A percentile compares a stretch with the other conserved stretches of the same genome.
phyloP scores from a whole-genome alignment of 1,139 yeast genomes.

The Arxiozyma slooffiae region DNA sequence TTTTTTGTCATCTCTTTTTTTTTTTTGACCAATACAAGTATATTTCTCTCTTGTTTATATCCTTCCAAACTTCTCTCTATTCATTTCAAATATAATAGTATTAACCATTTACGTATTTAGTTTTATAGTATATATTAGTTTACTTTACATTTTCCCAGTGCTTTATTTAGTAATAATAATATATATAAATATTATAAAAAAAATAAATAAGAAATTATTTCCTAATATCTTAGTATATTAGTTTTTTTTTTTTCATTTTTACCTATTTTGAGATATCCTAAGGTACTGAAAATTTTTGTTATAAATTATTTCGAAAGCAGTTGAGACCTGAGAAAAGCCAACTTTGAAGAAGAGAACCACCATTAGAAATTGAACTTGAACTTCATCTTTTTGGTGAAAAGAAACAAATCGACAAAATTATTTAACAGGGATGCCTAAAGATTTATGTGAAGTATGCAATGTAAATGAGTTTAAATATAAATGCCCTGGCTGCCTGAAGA shows the following conservation, averaged over 20 bases:
- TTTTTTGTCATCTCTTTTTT: neutral
- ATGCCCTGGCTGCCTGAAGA: slow-evolving; percentile 71
- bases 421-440: slow-evolving; percentile 3
- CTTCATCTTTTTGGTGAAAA: neutral
- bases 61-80: neutral
- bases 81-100: neutral
- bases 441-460: slow-evolving; percentile 46
- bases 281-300: neutral
- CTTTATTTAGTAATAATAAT: neutral
- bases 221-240: neutral
- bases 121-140: too few relatives aligned
- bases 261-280: neutral
- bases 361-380: too few relatives aligned
- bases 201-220: too few relatives aligned
- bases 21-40: too few relatives aligned
- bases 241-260: too few relatives aligned
- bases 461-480: slow-evolving; percentile 46
- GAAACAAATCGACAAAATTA: neutral
- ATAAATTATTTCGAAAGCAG: too few relatives aligned
- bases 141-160: neutral
- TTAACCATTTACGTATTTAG: too few relatives aligned
- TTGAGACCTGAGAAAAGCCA: too few relatives aligned
- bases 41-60: too few relatives aligned
- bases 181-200: too few relatives aligned
- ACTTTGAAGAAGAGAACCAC: neutral